Base-by-base conservation (phyloP, 163 green algal genomes). In the Chlamydomonas reinhardtii region DNA sequence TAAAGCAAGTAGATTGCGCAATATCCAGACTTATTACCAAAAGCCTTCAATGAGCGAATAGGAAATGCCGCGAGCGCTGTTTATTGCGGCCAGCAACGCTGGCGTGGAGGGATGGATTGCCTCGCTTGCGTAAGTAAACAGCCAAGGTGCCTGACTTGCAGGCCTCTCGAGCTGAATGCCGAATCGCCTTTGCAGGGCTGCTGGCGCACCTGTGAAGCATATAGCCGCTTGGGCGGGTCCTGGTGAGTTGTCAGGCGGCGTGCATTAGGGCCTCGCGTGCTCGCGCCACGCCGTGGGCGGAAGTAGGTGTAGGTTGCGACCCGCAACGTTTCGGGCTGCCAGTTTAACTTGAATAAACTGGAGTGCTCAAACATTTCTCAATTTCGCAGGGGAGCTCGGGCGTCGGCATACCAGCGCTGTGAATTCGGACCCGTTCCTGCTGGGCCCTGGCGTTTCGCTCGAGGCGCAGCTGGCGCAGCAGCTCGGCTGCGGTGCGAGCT, bases 371-470 rank as follows among this genome's bases (percentile, higher is more conserved):
- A n/a, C n/a, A n/a, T n/a, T n/a, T 12, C 48, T 22, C 11, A 56
- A 56, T 2, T 22, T 17, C 8, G 76, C 62, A 83, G 76, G 37
- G 32, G 76, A 84, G 2, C 31, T 76, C 25, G 37, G 77, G 19
- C 76, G 76, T 27, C 76, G 76, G 27, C 65, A 84, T n/a, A 31
- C 24, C 14, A 61, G 3, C 48, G 66, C 76, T 1, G 74, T 52
- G 48, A 85, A 76, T n/a, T 48, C 43, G 15, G 80, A 86, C 56
- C 17, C 80, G 8, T 86, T 79, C 80, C n/a, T 86, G 29, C 29
- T 86, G 34, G 56, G 70, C 27, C 29, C 80, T 5, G 80, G 69
- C 9, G 37, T n/a, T 19, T 32, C 54, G 16, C 69, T 86, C 4
- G 80, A 86, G 35, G 73, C 80, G 15, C 70, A 79, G 29, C 4